These are phyloP conservation scores for Helianthus annuus DNA, from an alignment of 129 eudicot species.

Conservation along the genomic window DNA sequence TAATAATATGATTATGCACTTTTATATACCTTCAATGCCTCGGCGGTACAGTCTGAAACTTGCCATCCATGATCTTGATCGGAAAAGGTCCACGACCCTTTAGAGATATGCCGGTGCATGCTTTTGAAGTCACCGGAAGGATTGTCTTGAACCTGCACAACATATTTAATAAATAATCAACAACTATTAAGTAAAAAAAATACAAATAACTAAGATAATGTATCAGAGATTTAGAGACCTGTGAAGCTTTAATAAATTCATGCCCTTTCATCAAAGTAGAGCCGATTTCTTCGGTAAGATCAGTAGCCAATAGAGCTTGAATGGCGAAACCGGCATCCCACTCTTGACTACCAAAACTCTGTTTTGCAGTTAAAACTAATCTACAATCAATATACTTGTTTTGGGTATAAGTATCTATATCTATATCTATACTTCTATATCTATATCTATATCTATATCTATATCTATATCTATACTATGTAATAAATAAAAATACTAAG, in stretches of 20 bases:
- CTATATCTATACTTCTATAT: too few species aligned
- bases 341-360: constrained; percentile 87
- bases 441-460: too few species aligned
- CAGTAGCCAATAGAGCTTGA: constrained; percentile 77
- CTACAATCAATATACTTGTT: background rate
- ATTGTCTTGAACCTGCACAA: constrained; percentile 64
- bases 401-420: background rate
- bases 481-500: too few species aligned
- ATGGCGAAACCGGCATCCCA: constrained; percentile 85
- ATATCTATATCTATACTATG: too few species aligned
- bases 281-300: constrained; percentile 59
- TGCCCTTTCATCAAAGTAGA: constrained; percentile 70
- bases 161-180: background rate
- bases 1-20: constrained; percentile 6
- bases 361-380: constrained; percentile 19
- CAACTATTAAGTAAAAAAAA: background rate
- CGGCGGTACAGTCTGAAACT: constrained; percentile 93
- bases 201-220: background rate
- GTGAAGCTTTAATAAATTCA: constrained; percentile 76
- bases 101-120: constrained; percentile 87
- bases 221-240: constrained; percentile 43
- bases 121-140: constrained; percentile 85
- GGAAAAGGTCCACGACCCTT: constrained; percentile 95
- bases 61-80: constrained; percentile 99
- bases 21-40: constrained; percentile 66